Percentiles rank a stretch among this genome's conserved stretches.
phyloP scores from a whole-genome alignment of 352 stramenopile species.

The Phytophthora ramorum region DNA sequence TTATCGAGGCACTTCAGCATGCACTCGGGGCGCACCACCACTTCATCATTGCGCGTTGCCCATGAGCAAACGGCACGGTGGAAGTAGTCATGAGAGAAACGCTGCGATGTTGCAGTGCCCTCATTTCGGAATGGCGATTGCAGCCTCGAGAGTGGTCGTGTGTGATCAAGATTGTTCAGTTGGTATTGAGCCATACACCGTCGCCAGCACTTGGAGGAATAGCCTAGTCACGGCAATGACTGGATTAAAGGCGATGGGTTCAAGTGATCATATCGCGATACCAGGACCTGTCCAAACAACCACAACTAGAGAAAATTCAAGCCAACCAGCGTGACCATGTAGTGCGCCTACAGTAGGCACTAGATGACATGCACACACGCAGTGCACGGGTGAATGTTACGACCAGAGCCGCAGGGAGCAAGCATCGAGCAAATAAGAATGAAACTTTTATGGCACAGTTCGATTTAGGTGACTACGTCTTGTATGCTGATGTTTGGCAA shows the following conservation, averaged over 20 bases:
- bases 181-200: no score
- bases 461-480: conserved; percentile 19
- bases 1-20: no score
- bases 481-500: conserved; percentile 17
- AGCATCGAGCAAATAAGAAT: no score
- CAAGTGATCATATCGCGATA: conserved; percentile 4
- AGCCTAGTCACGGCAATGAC: no score
- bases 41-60: no score
- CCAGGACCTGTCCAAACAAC: not conserved
- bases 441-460: conserved; percentile 11
- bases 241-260: no score
- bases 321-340: not conserved
- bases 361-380: not conserved
- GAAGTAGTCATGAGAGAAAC: not conserved
- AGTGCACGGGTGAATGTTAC: not conserved
- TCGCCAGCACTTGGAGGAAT: no score
- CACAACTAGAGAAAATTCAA: conserved; percentile 1
- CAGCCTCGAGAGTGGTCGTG: conserved; percentile 7
- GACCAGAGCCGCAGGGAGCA: no score
- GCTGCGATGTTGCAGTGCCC: not conserved
- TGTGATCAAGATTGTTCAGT: conserved; percentile 24
- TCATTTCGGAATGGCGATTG: not conserved
- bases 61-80: no score
- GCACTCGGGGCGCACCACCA: no score
- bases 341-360: not conserved